Base-by-base conservation (phyloP, 352 stramenopile genomes). In the Phytophthora pseudosyringae region DNA sequence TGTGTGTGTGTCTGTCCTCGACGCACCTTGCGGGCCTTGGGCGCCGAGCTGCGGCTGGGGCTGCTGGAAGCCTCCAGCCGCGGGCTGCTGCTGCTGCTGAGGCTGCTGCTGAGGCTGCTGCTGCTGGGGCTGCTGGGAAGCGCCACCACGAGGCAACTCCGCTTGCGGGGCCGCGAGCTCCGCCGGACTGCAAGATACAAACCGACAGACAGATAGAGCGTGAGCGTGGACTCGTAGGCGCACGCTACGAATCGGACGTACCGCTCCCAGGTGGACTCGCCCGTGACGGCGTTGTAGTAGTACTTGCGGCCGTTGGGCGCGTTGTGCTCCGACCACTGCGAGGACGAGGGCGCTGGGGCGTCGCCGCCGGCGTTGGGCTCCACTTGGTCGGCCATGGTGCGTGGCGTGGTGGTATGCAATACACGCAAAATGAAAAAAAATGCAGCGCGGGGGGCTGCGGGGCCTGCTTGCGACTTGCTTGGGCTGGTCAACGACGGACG, bases 261-360 rank as follows among this genome's bases (percentile, higher is more conserved):
- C 76, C 84, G 85, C 45, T 97, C 89, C 90, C 90, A 98, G 38
- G 81, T 95, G 16, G 89, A 96, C 63, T 97, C 90, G 56, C 89
- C 89, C 26, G 91, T 96, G 59, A 86, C 77, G 71, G 86, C 79
- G 71, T 97, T 97, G 83, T 97, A 97, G 73, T 92, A 97, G 71
- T 97, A 97, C 71, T 93, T 94, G 75, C 90, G 83, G 54, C 91
- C 91, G 62, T 97, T 94, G 29, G 90, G 91, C 11, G 89, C 90
- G 67, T 77, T 95, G 75, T 97, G 91, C 71, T 97, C 91, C 51
- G 90, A 94, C 91, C 91, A 97, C 56, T 89, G 78, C 43, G 76
- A 75, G 36, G 62, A 67, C 35, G 73, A 73, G 9, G 73, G 62
- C 29, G 68, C 73, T 32, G 67, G 69, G 46, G 69, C 63, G 12